A percentile compares a stretch with the other conserved stretches of the same genome.
Evolutionary conservation across 306 rosid genomes (phyloP).

Genomic region (Cucurbita maxima): DNA sequence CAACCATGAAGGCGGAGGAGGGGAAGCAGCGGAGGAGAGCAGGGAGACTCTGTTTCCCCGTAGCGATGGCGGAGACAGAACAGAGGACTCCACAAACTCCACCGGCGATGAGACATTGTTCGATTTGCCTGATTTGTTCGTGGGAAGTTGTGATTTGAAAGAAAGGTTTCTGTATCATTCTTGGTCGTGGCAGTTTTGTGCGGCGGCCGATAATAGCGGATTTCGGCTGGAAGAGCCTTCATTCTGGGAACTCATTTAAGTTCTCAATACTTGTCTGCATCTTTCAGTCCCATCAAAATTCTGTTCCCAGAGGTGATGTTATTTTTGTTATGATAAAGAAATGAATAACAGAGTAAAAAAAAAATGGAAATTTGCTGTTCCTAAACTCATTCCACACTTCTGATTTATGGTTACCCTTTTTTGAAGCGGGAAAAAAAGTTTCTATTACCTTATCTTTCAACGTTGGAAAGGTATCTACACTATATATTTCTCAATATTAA

Average conservation of each 20-base stretch:
- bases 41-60: constrained; percentile 15
- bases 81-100: not conserved
- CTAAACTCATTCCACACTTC: no score
- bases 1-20: not conserved
- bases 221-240: constrained; percentile 42
- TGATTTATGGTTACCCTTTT: no score
- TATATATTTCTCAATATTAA: no score
- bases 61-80: not conserved
- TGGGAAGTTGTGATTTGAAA: constrained; percentile 14
- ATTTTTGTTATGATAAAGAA: not conserved
- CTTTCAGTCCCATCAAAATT: not conserved
- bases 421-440: no score
- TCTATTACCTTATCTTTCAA: no score
- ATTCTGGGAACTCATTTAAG: constrained; percentile 36
- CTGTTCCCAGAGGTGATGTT: not conserved
- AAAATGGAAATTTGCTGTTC: no score
- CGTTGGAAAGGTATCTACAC: no score
- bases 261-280: not conserved
- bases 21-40: constrained; percentile 13
- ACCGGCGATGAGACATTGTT: constrained; percentile 48
- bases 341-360: not conserved
- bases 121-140: constrained; percentile 77
- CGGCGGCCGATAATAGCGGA: constrained; percentile 27
- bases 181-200: constrained; percentile 51
- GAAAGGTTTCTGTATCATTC: constrained; percentile 29